Evolutionary conservation across 176 grass and related monocot species (phyloP), one percentile per base, ranked within the genome.

Genomic region (Phoenix dactylifera): DNA sequence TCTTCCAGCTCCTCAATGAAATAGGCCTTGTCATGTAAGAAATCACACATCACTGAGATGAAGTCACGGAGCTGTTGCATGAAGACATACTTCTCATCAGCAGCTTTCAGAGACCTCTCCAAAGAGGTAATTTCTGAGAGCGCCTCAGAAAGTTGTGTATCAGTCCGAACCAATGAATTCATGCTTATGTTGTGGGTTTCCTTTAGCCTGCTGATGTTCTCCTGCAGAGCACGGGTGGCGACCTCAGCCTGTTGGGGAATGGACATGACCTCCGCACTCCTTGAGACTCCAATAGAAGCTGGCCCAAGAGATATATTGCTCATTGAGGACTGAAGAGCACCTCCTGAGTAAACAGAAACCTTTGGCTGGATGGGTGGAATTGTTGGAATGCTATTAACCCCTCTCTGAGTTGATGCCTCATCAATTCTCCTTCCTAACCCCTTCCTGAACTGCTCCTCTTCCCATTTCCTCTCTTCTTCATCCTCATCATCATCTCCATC

Each of bases 371-470:
- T 20, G 12, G 77, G 64, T 15, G 64, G 22, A 32, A 67, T 17
- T 70, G 76, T 50, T 9, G 81, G 55, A 26, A 9, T 18, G 49
- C 80, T 74, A 55, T 76, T 82, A 10, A 17, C 60, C 64, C 61
- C 74, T 78, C 63, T 76, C 52, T 76, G 83, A 66, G 81, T 5
- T 30, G 87, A 78, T 58, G 76, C 58, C 22, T 89, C 82, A 18
- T 89, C 86, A 24, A 89, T 60, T 66, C 86, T 80, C 70, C 79
- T 79, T 68, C 87, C 78, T 59, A 91, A 71, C 23, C 69, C 93
- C 67, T 97, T 97, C 63, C 82, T 88, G 54, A 92, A 80, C 50
- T 97, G 93, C 55, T 85, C 93, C 58, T 97, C 92, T 84, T 97
- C 87, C 93, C 93, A 92, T 60, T 76, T 97, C 68, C 87, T 88